Base-by-base conservation (phyloP, 345 rosid species). In the Citrus inodora region DNA sequence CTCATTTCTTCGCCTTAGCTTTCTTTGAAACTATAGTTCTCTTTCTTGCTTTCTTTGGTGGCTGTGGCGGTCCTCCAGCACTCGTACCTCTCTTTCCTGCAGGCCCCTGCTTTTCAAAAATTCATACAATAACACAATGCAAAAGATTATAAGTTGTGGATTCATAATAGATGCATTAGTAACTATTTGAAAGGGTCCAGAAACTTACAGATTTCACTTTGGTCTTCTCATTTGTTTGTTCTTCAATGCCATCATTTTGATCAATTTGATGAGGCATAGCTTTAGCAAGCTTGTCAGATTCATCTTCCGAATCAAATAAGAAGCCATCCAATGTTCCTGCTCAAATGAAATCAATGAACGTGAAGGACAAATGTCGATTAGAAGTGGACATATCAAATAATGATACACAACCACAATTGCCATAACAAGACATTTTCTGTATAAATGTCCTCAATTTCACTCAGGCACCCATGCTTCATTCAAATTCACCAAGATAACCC, bases 261-360 rank as follows among this genome's bases (percentile, higher is more conserved):
- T 87, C 91, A 71, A 74, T 79, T 67, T 82, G 87, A 80, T 81
- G 80, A 46, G 91, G 61, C 80, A 77, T 60, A 56, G 89, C 74
- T 83, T 89, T 91, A 9, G 87, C 74, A 55, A 81, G 80, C 85
- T 86, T 86, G 72, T 90, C 97, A 73, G 83, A 81, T 77, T 96
- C 99, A 80, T 96, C 97, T 83, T 93, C 99, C 9, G 95, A 92
- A 70, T 89, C 95, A 62, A 92, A 92, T 32, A 87, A 87, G 83
- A 87, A 96, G 28, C 94, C 98, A 75, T 92, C 98, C 76, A 94
- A 84, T 22, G 99, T 96, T 81, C 98, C 98, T 94, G 55, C 72
- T 78, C 77, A 77, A 30, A 68, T 74, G 82, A 55, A 76, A 68
- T 71, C 32, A 74, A 58, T 21, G 21, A 42, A 21, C 59, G 67